Evolutionary conservation across 2,329 filamentous ascomycete genomes (phyloP), one percentile per base, ranked within the genome.

Genomic region (Diaporthe longicolla): DNA sequence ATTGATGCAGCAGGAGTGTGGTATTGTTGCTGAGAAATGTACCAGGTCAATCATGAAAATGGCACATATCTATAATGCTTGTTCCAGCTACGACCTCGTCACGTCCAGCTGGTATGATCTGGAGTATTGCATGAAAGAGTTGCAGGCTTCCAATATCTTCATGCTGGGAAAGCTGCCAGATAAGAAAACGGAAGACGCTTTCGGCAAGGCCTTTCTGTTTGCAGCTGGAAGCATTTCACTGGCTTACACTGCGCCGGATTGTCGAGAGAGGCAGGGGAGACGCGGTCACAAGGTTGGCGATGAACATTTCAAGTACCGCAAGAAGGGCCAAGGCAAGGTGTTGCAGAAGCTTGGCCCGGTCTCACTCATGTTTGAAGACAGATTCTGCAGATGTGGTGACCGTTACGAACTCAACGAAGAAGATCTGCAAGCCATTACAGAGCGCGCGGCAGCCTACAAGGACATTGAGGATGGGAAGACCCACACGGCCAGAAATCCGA

Each of bases 301-400:
- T 7, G 37, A 48, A 19, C 26, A 37, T 1, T 15, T 40, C 40
- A 70, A 35, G 26, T 26, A 26, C 8, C 68, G 68, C 13, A 70
- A 58, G 40, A 59, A 70, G 24, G 32, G 29, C 9, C 29, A 48
- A 19, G 54, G 68, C 2, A 70, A 70, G 26, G 19, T 32, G 26
- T 26, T 70, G 54, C 68, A 59, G 35, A 58, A 70, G 24, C 54
- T 70, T 35, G 68, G 68, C 26, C 54, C 54, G 40, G 54, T 70
- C 29, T 70, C 68, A 13, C 24, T 59, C 26, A 70, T 70, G 68
- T 70, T 70, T 59, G 68, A 70, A 26, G 68, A 70, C 29, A 57
- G 68, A 3, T 70, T 70, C 37, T 70, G 68, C 43, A 57, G 43
- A 35, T 29, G 54, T 45, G 68, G 54, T 13, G 52, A 70, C 37